A percentile compares a stretch with the other conserved stretches of the same genome.
Evolutionary conservation across 306 rosid species (phyloP).

Genomic region (Crotalaria pallida): DNA sequence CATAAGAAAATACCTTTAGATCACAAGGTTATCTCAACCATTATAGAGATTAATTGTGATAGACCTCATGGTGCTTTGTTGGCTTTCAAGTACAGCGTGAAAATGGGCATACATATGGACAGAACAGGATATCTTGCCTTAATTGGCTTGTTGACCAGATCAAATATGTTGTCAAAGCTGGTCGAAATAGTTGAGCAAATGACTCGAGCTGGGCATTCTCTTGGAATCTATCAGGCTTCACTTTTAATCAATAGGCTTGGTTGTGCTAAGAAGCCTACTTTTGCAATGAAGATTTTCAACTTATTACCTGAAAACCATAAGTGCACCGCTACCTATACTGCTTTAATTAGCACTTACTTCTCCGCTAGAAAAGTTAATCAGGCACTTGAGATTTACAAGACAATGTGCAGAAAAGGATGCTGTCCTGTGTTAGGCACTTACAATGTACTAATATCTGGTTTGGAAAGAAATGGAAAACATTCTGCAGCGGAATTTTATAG

Average conservation of each 20-base stretch:
- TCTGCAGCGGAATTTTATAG: conserved; percentile 49
- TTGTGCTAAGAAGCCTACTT: conserved; percentile 46
- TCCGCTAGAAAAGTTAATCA: conserved; percentile 50
- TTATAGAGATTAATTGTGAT: conserved; percentile 52
- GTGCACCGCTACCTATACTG: conserved; percentile 71
- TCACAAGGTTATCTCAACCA: conserved; percentile 39
- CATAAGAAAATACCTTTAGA: conserved; percentile 44
- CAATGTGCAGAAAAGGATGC: conserved; percentile 47
- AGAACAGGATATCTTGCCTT: conserved; percentile 55
- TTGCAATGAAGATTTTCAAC: conserved; percentile 51
- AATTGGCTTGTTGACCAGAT: conserved; percentile 57
- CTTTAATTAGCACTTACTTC: conserved; percentile 61
- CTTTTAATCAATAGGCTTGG: conserved; percentile 57
- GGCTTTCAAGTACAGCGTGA: conserved; percentile 55
- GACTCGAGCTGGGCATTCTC: conserved; percentile 58
- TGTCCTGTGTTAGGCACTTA: conserved; percentile 61
- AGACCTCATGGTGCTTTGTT: conserved; percentile 60
- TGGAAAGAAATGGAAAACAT: conserved; percentile 48
- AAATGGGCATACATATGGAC: conserved; percentile 37
- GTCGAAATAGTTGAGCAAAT: conserved; percentile 47
- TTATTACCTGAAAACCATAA: conserved; percentile 56
- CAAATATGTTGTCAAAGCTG: conserved; percentile 39
- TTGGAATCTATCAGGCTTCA: conserved; percentile 57
- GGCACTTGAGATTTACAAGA: conserved; percentile 52
- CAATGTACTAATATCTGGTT: conserved; percentile 49